Conservation (phyloP, 306 rosid genomes). For the Pachyrhizus erosus region DNA sequence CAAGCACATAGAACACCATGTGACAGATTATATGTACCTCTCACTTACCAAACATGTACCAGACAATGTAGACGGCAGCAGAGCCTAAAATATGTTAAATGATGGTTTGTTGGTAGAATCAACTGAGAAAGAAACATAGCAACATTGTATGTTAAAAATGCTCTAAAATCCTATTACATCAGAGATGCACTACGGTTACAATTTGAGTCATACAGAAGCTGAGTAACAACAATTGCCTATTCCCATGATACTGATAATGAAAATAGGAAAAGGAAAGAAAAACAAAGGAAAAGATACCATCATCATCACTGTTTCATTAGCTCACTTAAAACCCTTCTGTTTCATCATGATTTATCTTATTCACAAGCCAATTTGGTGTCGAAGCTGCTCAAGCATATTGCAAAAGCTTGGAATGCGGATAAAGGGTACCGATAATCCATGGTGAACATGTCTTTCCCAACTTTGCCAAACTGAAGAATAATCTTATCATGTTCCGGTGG, state of each 20-base stretch:
- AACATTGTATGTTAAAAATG: conserved; percentile 50
- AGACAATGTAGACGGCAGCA: conserved; percentile 23
- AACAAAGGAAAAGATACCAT: conserved; percentile 32
- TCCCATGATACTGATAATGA: conserved; percentile 41
- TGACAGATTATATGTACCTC: not conserved
- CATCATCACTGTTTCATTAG: conserved; percentile 35
- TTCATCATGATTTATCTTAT: conserved; percentile 50
- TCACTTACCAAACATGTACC: conserved; percentile 17
- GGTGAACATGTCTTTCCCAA: conserved; percentile 87
- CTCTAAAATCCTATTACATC: conserved; percentile 51
- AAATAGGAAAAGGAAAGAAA: not conserved
- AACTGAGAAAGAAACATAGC: conserved; percentile 34
- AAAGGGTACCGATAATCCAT: conserved; percentile 88
- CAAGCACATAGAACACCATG: conserved; percentile 24
- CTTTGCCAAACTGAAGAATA: conserved; percentile 87
- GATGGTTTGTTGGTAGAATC: conserved; percentile 41
- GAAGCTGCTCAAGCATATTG: conserved; percentile 87
- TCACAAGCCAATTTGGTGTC: conserved; percentile 95
- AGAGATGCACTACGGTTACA: conserved; percentile 43
- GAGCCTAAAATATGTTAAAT: conserved; percentile 39
- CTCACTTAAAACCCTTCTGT: not conserved
- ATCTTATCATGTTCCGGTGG: conserved; percentile 79
- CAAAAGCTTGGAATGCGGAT: conserved; percentile 92
- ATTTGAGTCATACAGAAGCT: conserved; percentile 46
- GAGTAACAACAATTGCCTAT: conserved; percentile 53